Evolutionary conservation across 768 basidiomycete species (phyloP).

Genomic region (Boletus tylopilopsis): DNA sequence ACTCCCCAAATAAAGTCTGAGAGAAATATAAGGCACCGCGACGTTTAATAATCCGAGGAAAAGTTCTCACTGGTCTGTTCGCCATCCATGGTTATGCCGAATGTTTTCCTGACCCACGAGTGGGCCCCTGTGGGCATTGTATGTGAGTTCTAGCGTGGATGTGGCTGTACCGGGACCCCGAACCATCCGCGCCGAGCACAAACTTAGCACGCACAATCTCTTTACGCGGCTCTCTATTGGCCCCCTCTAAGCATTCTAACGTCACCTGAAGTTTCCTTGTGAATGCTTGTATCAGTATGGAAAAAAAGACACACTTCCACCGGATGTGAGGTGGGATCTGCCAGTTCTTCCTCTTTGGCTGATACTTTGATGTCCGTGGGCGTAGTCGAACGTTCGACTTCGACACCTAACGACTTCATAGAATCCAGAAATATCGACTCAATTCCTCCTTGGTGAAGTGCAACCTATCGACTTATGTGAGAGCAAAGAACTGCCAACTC

Average conservation of each 20-base stretch:
- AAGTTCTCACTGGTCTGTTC: constrained; percentile 49
- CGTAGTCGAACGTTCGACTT: constrained; percentile 32
- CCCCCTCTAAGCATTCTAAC: constrained; percentile 15
- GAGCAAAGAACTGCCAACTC: neutral
- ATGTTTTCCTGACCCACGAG: constrained; percentile 73
- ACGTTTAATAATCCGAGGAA: neutral
- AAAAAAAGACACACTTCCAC: constrained; percentile 14
- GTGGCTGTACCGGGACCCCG: constrained; percentile 6
- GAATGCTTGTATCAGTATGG: neutral
- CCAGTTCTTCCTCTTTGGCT: constrained; percentile 17
- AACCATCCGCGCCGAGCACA: constrained; percentile 74
- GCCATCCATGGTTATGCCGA: constrained; percentile 70
- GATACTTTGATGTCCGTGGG: constrained; percentile 31
- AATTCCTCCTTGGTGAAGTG: constrained; percentile 32
- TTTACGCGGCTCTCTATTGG: constrained; percentile 34
- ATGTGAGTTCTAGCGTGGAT: neutral
- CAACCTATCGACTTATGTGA: constrained; percentile 17
- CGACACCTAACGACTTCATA: neutral
- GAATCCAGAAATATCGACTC: neutral
- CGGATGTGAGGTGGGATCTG: constrained; percentile 20
- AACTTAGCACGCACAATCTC: constrained; percentile 70
- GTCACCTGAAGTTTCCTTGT: constrained; percentile 17
- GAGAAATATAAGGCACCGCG: neutral
- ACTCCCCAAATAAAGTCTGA: constrained; percentile 44
- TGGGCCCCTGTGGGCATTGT: constrained; percentile 54